Conservation (phyloP, 1,284 basidiomycete genomes). For the Ustilago esculenta region DNA sequence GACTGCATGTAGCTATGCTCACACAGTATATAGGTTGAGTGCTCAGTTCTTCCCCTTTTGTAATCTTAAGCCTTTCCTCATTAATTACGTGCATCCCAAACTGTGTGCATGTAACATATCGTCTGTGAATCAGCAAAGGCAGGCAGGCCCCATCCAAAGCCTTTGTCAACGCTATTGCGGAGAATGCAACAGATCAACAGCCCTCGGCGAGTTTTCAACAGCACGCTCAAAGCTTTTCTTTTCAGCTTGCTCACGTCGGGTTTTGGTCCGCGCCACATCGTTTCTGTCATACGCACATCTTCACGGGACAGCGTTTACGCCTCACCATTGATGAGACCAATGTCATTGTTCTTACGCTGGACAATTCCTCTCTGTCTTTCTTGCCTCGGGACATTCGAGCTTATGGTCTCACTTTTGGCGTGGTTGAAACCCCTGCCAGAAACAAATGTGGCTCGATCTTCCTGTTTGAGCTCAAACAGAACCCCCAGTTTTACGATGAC, state of each 20-base stretch:
- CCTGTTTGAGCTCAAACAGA: slow-evolving; percentile 24
- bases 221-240: not conserved
- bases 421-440: not conserved
- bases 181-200: slow-evolving; percentile 15
- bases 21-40: too few relatives aligned
- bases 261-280: slow-evolving; percentile 9
- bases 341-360: slow-evolving; percentile 2
- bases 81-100: too few relatives aligned
- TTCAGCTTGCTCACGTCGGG: slow-evolving; percentile 4
- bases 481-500: slow-evolving; percentile 1
- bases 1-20: too few relatives aligned
- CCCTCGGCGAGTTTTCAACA: slow-evolving; percentile 12
- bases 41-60: too few relatives aligned
- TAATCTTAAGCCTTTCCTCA: too few relatives aligned
- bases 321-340: slow-evolving; percentile 3
- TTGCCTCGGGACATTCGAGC: slow-evolving; percentile 22
- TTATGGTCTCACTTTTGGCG: not conserved
- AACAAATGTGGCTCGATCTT: not conserved
- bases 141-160: not conserved
- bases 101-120: too few relatives aligned
- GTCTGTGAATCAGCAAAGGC: not conserved
- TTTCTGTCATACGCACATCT: not conserved
- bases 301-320: not conserved
- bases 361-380: slow-evolving; percentile 1
- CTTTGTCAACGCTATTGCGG: slow-evolving; percentile 17